Evolutionary conservation across 2,329 filamentous ascomycete genomes (phyloP).

Genomic region (Aspergillus fructus): DNA sequence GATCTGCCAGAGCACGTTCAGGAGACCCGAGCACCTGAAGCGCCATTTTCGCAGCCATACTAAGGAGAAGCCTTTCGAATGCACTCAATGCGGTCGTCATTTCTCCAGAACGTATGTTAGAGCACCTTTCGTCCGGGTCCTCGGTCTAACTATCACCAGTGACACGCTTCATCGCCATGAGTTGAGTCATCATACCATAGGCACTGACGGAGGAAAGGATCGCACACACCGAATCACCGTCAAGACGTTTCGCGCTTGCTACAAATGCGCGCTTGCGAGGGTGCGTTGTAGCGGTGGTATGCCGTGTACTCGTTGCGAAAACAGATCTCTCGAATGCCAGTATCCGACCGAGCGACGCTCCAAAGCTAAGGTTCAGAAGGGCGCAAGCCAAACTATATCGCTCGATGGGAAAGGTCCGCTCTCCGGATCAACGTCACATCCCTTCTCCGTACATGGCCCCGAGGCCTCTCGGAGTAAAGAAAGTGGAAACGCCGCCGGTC

Average conservation of each 20-base stretch:
- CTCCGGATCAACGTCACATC: constrained; percentile 11
- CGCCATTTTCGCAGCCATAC: constrained; percentile 43
- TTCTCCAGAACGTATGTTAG: constrained; percentile 42
- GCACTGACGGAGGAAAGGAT: constrained; percentile 33
- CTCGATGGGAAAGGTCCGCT: constrained; percentile 11
- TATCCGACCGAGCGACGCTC: constrained; percentile 42
- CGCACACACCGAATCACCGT: constrained; percentile 42
- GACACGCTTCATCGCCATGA: constrained; percentile 43
- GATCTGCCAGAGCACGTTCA: constrained; percentile 39
- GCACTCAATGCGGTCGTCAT: constrained; percentile 40
- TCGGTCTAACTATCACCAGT: constrained; percentile 20
- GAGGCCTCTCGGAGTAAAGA: not conserved
- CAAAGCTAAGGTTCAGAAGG: constrained; percentile 28
- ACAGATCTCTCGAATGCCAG: constrained; percentile 37
- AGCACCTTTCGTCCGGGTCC: not conserved
- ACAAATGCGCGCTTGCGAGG: constrained; percentile 39
- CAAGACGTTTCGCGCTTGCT: constrained; percentile 44
- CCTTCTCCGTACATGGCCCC: not conserved
- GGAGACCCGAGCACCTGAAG: constrained; percentile 43
- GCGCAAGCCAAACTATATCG: constrained; percentile 8
- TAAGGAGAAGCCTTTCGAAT: constrained; percentile 42
- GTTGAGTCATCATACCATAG: constrained; percentile 38
- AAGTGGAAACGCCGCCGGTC: constrained; percentile 2
- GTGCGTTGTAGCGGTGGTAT: constrained; percentile 40
- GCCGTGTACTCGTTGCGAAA: constrained; percentile 39